Percentiles rank a stretch among this genome's conserved stretches.
phyloP scores from a whole-genome alignment of 768 basidiomycete genomes.

The Coprinellus aureogranulatus region DNA sequence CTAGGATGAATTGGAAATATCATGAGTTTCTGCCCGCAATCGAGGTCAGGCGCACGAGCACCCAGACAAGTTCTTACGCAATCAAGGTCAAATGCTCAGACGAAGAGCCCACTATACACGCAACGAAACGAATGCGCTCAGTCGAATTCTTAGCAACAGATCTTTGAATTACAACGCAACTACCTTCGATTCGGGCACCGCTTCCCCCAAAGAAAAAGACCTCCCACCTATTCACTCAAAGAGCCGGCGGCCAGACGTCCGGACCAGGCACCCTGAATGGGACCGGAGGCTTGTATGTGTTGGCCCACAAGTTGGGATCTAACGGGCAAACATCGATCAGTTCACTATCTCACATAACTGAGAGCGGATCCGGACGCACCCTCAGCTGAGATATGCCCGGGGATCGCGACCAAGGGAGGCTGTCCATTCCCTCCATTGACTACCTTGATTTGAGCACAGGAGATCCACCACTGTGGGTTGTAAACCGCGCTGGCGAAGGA shows the following conservation, averaged over 20 bases:
- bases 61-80: too few species aligned
- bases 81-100: too few species aligned
- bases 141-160: too few species aligned
- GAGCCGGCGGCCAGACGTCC: not conserved
- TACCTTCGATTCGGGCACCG: too few species aligned
- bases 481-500: conserved; percentile 34
- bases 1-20: too few species aligned
- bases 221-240: too few species aligned
- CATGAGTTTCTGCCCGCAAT: too few species aligned
- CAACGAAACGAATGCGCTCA: too few species aligned
- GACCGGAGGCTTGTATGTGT: conserved; percentile 15
- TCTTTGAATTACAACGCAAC: too few species aligned
- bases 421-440: conserved; percentile 37
- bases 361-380: conserved; percentile 11
- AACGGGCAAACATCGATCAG: not conserved
- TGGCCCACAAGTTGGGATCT: conserved; percentile 20
- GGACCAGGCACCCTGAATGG: not conserved
- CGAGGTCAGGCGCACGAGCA: too few species aligned
- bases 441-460: conserved; percentile 40
- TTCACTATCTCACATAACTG: not conserved
- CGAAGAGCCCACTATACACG: too few species aligned
- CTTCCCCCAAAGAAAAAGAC: too few species aligned
- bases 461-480: conserved; percentile 41
- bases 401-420: conserved; percentile 40
- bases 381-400: conserved; percentile 33